Evolutionary conservation across 2,329 filamentous ascomycete genomes (phyloP), one percentile per base, ranked within the genome.

Genomic region (Diplodia scrobiculata): DNA sequence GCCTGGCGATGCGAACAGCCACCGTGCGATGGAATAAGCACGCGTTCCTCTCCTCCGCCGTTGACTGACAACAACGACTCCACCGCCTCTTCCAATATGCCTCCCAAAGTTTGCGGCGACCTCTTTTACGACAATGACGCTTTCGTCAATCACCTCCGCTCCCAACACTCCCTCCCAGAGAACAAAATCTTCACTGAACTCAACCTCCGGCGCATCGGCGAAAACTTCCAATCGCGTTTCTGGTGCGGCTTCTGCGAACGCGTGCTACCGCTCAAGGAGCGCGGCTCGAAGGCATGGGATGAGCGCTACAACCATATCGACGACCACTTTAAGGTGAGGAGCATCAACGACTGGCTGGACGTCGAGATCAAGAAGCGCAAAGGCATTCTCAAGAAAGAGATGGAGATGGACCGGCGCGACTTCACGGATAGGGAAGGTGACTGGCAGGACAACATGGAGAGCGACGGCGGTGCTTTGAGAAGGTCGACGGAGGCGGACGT

Each of bases 241-340:
- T 97, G 92, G 92, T 97, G 93, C 72, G 92, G 92, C 0, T 96
- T 97, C 74, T 97, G 92, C 74, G 72, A 78, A 17, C 72, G 77
- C 19, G 81, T 87, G 21, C 78, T 91, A 2, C 55, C 79, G n/a
- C 80, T 87, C 34, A 73, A 78, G 36, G 78, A 80, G 25, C 78
- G 78, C 38, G 82, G 84, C 3, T 74, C 81, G 1, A 84, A 84
- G 27, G 86, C 86, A 0, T 86, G 85, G 84, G 84, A 84, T 7
- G 83, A 86, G 69, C 77, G 87, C 2, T 87, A 86, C 69, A 80
- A 93, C 70, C 92, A 97, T 72, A 93, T 96, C 69, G 91, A 92
- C 67, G 76, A 84, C 17, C 90, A 92, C 72, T 87, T 89, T 68
- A 19, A 86, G 32, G 82, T 85, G 2, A 74, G 78, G 6, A 81